phyloP scores from a whole-genome alignment of 805 yeast species.

The Yamadazyma sp. region DNA sequence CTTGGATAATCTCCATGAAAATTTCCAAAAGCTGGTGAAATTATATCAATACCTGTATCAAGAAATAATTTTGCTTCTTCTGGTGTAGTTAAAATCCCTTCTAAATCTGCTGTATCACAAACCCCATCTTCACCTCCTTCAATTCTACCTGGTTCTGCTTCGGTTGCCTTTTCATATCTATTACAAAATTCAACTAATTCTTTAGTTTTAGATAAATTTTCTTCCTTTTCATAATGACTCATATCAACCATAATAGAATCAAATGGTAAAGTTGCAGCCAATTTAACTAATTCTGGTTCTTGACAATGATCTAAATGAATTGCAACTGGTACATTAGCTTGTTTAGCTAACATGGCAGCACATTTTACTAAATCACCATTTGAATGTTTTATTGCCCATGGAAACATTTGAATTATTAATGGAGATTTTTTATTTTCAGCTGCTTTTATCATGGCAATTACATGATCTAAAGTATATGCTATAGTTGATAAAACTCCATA shows the following conservation, averaged over 20 bases:
- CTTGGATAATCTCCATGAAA: conserved; percentile 35
- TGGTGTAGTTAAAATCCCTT: conserved; percentile 31
- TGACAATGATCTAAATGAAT: conserved; percentile 36
- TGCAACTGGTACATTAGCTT: conserved; percentile 32
- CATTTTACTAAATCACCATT: conserved; percentile 26
- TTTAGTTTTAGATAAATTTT: conserved; percentile 24
- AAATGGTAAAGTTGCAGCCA: conserved; percentile 31
- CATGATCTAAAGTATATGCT: conserved; percentile 33
- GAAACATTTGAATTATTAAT: conserved; percentile 30
- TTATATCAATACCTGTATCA: conserved; percentile 31
- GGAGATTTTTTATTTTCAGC: conserved; percentile 32
- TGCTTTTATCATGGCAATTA: conserved; percentile 30
- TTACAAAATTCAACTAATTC: conserved; percentile 27
- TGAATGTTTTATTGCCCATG: conserved; percentile 34
- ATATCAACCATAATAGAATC: conserved; percentile 40
- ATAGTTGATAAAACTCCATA: conserved; percentile 33
- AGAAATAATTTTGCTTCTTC: conserved; percentile 27
- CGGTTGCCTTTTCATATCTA: conserved; percentile 26
- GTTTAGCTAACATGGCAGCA: conserved; percentile 19
- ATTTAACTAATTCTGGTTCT: conserved; percentile 23
- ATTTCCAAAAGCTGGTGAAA: conserved; percentile 38
- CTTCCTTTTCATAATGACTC: conserved; percentile 33
- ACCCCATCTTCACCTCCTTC: conserved; percentile 39
- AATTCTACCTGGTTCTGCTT: conserved; percentile 38
- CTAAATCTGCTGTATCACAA: conserved; percentile 16